Conservation (phyloP, 768 basidiomycete species). For the Boletus rubropictus region DNA sequence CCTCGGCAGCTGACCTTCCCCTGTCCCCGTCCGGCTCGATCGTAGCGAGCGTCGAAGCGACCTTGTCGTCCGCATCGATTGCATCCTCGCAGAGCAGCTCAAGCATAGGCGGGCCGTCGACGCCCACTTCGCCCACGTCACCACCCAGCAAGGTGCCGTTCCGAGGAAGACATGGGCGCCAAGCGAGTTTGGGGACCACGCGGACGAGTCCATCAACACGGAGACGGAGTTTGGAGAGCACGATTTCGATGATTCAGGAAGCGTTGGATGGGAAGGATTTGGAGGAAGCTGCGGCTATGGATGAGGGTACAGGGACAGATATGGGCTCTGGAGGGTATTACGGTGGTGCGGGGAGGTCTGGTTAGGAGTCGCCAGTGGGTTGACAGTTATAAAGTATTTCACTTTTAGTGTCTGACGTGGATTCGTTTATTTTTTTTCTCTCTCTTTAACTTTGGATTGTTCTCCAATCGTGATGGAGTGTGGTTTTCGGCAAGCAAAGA, state of each 20-base stretch:
- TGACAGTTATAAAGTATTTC: background rate
- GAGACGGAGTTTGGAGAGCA: conserved; percentile 88
- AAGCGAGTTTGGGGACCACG: conserved; percentile 80
- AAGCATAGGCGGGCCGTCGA: conserved; percentile 14
- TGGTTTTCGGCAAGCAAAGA: background rate
- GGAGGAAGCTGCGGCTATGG: conserved; percentile 19
- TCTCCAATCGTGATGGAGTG: too few species aligned
- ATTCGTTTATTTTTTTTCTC: background rate
- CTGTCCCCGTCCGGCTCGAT: conserved; percentile 42
- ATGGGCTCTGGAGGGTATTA: background rate
- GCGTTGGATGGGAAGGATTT: conserved; percentile 73
- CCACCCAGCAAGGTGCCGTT: conserved; percentile 48
- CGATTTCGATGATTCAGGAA: conserved; percentile 91
- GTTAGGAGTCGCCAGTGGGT: background rate
- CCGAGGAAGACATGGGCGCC: conserved; percentile 52
- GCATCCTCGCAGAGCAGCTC: conserved; percentile 22
- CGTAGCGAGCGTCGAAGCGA: conserved; percentile 36
- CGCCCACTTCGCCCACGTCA: conserved; percentile 36
- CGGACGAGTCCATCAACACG: conserved; percentile 87
- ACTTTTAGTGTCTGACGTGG: background rate
- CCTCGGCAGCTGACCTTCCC: conserved; percentile 39
- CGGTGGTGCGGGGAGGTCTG: background rate
- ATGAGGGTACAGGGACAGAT: background rate
- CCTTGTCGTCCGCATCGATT: conserved; percentile 20
- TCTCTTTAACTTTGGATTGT: background rate